Conservation (phyloP, 83 land plant genomes). For the Diphasiastrum complanatum region DNA sequence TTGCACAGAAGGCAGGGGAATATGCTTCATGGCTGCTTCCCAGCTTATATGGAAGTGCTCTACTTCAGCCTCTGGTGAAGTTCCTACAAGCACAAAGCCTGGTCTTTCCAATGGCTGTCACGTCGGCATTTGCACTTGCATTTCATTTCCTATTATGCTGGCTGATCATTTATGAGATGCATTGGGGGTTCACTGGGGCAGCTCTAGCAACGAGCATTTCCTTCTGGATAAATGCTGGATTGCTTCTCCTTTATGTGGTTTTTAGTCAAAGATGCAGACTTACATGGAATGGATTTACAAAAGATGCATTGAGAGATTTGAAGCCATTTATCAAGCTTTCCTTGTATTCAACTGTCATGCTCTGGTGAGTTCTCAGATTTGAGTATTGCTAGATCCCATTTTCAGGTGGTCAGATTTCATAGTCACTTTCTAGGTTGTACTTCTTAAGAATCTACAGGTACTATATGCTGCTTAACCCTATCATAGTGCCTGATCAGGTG, state of each 20-base stretch:
- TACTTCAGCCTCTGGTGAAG: conserved; percentile 40
- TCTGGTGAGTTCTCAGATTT: conserved; percentile 36
- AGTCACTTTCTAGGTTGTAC: too few relatives aligned
- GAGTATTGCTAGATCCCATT: not conserved
- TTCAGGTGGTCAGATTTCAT: too few relatives aligned
- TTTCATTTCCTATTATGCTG: conserved; percentile 60
- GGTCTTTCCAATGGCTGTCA: conserved; percentile 39
- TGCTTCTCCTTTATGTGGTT: conserved; percentile 30
- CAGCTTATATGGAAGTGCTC: conserved; percentile 35
- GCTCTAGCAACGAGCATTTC: conserved; percentile 46
- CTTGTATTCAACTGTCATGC: conserved; percentile 62
- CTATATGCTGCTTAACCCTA: too few relatives aligned
- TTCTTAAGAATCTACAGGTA: too few relatives aligned
- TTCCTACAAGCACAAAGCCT: conserved; percentile 53
- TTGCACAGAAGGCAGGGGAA: conserved; percentile 44
- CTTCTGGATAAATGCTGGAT: conserved; percentile 44
- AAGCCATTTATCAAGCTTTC: conserved; percentile 44
- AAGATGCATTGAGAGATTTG: conserved; percentile 38
- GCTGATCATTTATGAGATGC: conserved; percentile 38
- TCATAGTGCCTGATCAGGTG: too few relatives aligned
- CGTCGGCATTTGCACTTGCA: conserved; percentile 28
- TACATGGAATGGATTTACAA: conserved; percentile 37
- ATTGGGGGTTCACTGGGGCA: conserved; percentile 44
- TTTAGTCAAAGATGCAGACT: conserved; percentile 41
- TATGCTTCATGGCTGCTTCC: conserved; percentile 49